Percentiles rank a stretch among this genome's conserved stretches.
phyloP scores from a whole-genome alignment of 257 asterid genomes.

The Scutellaria baicalensis region DNA sequence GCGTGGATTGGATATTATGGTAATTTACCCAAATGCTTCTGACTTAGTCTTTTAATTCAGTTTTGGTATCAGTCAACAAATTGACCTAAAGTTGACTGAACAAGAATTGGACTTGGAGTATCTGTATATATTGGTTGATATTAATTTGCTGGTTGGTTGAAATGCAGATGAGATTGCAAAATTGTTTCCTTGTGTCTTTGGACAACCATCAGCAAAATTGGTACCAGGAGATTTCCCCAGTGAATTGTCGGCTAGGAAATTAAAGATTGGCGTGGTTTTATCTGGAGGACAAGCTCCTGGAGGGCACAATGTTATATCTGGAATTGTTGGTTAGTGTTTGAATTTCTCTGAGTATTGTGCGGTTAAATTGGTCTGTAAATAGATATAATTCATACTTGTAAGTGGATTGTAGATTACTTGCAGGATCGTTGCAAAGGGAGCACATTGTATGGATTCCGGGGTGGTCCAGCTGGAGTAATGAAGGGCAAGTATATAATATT shows the following conservation, averaged over 20 bases:
- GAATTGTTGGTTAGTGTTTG: slow-evolving; percentile 66
- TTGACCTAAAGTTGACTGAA: slow-evolving; percentile 2
- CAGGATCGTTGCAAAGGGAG: slow-evolving; percentile 89
- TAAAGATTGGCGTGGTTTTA: slow-evolving; percentile 89
- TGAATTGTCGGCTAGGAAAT: slow-evolving; percentile 16
- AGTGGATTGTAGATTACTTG: slow-evolving; percentile 63
- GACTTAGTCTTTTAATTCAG: not conserved
- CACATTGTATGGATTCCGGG: slow-evolving; percentile 87
- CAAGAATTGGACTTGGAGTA: not conserved
- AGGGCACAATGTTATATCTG: slow-evolving; percentile 96
- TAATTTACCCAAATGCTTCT: not conserved
- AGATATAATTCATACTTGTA: not conserved
- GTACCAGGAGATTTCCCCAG: slow-evolving; percentile 53
- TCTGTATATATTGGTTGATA: not conserved
- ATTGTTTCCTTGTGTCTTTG: slow-evolving; percentile 72
- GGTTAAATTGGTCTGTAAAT: not conserved
- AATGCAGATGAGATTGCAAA: slow-evolving; percentile 85
- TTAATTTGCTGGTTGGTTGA: not conserved
- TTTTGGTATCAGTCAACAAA: not conserved
- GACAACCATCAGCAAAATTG: slow-evolving; percentile 83
- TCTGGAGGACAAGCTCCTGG: slow-evolving; percentile 99
- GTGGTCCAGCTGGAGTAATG: slow-evolving; percentile 99
- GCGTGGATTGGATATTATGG: not conserved
- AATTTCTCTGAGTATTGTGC: not conserved
- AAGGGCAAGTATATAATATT: slow-evolving; percentile 70